Percentiles rank a stretch among this genome's conserved stretches.
Evolutionary conservation across 805 yeast species (phyloP).

Genomic region (Jamesozyma spencerorum): DNA sequence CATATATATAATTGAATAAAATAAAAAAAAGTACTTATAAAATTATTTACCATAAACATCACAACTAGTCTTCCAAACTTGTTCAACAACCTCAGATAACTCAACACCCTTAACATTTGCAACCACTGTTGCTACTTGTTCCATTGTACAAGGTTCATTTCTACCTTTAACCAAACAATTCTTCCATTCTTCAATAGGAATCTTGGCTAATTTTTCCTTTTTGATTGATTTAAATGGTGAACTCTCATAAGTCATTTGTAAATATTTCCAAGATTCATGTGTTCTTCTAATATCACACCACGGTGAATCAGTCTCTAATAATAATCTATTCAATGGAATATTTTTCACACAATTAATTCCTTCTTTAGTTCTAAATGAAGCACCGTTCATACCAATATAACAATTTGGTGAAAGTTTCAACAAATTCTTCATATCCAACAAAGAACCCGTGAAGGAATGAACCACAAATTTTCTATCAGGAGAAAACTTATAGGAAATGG

Average conservation of each 20-base stretch:
- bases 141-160: constrained; percentile 86
- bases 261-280: constrained; percentile 59
- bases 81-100: constrained; percentile 37
- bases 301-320: constrained; percentile 95
- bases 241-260: constrained; percentile 33
- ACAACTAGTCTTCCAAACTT: constrained; percentile 45
- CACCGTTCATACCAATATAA: constrained; percentile 82
- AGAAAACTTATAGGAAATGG: constrained; percentile 27
- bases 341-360: constrained; percentile 54
- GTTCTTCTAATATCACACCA: constrained; percentile 93
- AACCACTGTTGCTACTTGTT: constrained; percentile 65
- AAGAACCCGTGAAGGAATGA: constrained; percentile 88
- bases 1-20: too few relatives aligned
- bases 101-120: constrained; percentile 40
- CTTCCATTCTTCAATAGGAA: constrained; percentile 20
- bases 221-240: constrained; percentile 24
- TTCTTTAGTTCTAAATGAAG: constrained; percentile 74
- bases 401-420: constrained; percentile 34
- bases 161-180: constrained; percentile 59
- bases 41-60: constrained; percentile 31
- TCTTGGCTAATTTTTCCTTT: constrained; percentile 28
- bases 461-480: constrained; percentile 60
- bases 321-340: constrained; percentile 61
- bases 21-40: background rate
- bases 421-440: constrained; percentile 49